phyloP scores from a whole-genome alignment of 2,329 filamentous ascomycete genomes.

The Scedosporium apiospermum region DNA sequence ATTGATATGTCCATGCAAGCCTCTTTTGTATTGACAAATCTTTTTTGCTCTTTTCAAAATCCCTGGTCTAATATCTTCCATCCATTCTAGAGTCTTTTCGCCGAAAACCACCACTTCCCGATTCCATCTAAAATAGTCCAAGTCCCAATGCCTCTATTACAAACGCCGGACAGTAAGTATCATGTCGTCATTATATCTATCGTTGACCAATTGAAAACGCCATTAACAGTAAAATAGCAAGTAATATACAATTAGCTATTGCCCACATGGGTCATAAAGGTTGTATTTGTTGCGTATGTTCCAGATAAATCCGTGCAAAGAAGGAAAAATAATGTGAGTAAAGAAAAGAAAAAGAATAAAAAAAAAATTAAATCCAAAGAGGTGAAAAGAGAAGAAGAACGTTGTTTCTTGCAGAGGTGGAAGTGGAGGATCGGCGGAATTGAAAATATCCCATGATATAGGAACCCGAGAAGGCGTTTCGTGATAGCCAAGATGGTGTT shows the following conservation, averaged over 20 bases:
- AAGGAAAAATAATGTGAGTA: background rate
- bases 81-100: too few species aligned
- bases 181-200: slow-evolving; percentile 1
- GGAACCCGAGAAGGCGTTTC: too few species aligned
- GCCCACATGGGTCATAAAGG: background rate
- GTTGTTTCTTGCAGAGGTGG: too few species aligned
- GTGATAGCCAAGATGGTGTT: background rate
- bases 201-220: background rate
- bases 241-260: background rate
- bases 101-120: background rate
- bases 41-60: too few species aligned
- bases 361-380: background rate
- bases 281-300: background rate
- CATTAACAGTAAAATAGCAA: background rate
- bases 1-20: too few species aligned
- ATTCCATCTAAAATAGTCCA: background rate
- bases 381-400: background rate
- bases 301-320: background rate
- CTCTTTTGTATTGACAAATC: too few species aligned
- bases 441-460: too few species aligned
- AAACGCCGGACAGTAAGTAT: background rate
- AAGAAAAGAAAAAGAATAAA: background rate
- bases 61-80: background rate
- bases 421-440: too few species aligned
- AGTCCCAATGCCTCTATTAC: background rate